Conservation (phyloP, 352 stramenopile species). For the Phytopythium chamaehyphon region DNA sequence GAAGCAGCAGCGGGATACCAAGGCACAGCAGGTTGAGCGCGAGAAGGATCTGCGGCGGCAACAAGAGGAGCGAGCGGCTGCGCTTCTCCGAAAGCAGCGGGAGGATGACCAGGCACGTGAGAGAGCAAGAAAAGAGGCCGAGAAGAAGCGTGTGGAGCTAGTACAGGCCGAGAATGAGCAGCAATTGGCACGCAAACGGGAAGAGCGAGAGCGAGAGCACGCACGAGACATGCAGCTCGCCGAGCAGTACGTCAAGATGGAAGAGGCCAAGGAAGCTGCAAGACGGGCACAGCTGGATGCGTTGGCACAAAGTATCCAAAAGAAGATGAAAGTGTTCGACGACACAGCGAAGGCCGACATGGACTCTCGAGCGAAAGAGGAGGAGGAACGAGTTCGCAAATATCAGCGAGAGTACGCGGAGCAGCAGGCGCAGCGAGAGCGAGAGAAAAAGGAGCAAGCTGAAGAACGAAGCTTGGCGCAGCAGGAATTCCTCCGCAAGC, state of each 20-base stretch:
- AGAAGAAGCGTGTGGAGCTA: constrained; percentile 56
- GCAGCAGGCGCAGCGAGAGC: constrained; percentile 49
- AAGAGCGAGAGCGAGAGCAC: constrained; percentile 43
- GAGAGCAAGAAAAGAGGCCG: constrained; percentile 36
- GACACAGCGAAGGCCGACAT: constrained; percentile 70
- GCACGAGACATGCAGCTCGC: constrained; percentile 65
- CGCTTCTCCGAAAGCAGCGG: constrained; percentile 45
- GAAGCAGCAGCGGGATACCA: constrained; percentile 56
- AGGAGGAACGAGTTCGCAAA: constrained; percentile 52
- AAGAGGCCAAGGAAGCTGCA: constrained; percentile 60
- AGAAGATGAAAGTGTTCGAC: constrained; percentile 83
- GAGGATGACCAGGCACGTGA: constrained; percentile 52
- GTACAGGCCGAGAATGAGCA: constrained; percentile 63
- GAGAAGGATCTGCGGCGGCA: constrained; percentile 45
- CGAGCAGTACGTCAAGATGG: constrained; percentile 68
- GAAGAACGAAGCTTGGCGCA: constrained; percentile 41
- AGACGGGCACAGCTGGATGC: constrained; percentile 62
- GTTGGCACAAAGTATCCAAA: constrained; percentile 72
- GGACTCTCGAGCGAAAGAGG: constrained; percentile 55
- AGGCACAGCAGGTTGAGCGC: constrained; percentile 48
- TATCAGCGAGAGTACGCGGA: constrained; percentile 67
- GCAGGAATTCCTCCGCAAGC: constrained; percentile 46
- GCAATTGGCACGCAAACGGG: constrained; percentile 56
- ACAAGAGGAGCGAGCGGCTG: constrained; percentile 48
- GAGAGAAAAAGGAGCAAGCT: constrained; percentile 49